Conservation (phyloP, 1,139 yeast species). For the Lodderomyces elongisporus region DNA sequence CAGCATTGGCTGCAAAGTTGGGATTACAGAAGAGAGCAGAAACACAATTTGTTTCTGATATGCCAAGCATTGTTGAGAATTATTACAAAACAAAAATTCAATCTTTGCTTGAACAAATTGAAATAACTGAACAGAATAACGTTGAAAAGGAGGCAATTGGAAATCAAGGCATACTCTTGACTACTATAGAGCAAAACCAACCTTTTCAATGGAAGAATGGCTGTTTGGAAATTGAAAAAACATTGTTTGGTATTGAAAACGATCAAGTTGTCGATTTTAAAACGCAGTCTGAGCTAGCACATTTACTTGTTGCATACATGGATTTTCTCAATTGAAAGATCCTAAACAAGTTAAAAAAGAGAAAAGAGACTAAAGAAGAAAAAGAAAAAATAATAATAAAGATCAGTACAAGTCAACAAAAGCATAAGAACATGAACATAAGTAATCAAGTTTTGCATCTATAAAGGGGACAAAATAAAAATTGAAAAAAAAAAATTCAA, state of each 20-base stretch:
- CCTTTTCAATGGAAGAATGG: constrained; percentile 4
- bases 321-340: constrained; percentile 4
- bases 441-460: no score
- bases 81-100: constrained; percentile 13
- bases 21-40: constrained; percentile 9
- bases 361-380: no score
- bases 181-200: no score
- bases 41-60: constrained; percentile 13
- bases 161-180: constrained; percentile 10
- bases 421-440: no score
- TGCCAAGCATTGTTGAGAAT: constrained; percentile 12
- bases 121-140: no score
- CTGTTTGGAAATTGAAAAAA: constrained; percentile 4
- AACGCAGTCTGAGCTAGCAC: constrained; percentile 9
- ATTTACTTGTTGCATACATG: constrained; percentile 6
- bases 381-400: no score
- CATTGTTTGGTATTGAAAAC: not conserved
- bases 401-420: no score
- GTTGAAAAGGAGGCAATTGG: no score
- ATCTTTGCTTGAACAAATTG: constrained; percentile 4
- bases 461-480: not conserved
- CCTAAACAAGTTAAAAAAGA: no score
- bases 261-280: constrained; percentile 6
- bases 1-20: constrained; percentile 6
- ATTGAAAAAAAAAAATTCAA: not conserved